Evolutionary conservation across 495 filamentous ascomycete genomes (phyloP), one percentile per base, ranked within the genome.

Genomic region (Neurospora sp.): DNA sequence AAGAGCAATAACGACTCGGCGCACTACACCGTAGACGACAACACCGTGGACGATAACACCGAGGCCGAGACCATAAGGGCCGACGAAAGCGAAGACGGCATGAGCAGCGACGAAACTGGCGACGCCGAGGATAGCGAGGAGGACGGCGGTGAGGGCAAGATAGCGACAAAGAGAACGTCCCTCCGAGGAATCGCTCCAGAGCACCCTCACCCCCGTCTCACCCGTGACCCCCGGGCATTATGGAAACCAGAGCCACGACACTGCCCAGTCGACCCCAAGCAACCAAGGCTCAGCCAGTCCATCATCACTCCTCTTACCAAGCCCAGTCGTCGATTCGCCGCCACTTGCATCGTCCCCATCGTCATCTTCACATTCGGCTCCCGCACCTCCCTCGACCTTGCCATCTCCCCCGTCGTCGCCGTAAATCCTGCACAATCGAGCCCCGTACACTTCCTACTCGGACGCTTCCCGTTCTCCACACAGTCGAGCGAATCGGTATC

Each of bases 1-100:
- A 59, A 14, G 10, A 0, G 5, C 0, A 2, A 16, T 16, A 8
- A 10, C 8, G n/a, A 48, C 6, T 27, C 10, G 1, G 4, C 0
- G 22, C 9, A 27, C 44, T 4, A 48, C 20, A 59, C 0, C 48
- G 9, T 14, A 0, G 48, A 27, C 0, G 48, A 27, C 0, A 2
- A 27, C 48, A 14, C 9, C 10, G 0, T 31, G 27, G 27, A 31
- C 27, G 27, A 31, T 3, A 3, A 31, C 27, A 31, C 27, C 27
- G 48, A 59, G 48, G 22, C 20, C 2, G 48, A 22, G 48, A 31
- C 48, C 9, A 59, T 16, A 0, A 31, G 0, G 22, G 12, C 0
- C 10, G 4, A 59, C 5, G 5, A 7, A 1, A 59, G 20, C 45
- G 20, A 53, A 10, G 20, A 53, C 1, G 45, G 5, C 0, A 10